Conservation (phyloP, 2,329 filamentous ascomycete species). For the Dactylellina parvicollis region DNA sequence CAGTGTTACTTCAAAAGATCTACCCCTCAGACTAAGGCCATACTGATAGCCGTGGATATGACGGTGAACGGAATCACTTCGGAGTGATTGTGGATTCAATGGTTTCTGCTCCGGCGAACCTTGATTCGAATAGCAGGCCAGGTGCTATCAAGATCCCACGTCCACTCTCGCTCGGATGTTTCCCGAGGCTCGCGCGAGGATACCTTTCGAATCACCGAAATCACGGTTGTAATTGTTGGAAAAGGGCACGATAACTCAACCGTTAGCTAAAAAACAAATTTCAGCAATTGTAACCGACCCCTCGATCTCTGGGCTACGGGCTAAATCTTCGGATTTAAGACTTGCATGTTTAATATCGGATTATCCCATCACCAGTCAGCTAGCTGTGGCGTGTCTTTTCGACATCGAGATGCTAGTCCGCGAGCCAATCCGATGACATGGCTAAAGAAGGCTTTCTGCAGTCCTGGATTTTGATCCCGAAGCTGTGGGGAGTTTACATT, state of each 20-base stretch:
- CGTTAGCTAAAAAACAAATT: too few species aligned
- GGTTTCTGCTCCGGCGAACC: constrained; percentile 24
- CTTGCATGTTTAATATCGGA: constrained; percentile 6
- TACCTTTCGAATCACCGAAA: constrained; percentile 10
- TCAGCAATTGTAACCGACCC: constrained; percentile 22
- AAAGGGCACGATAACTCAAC: too few species aligned
- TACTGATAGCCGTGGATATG: neutral
- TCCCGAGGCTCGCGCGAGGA: constrained; percentile 31
- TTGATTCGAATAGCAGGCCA: constrained; percentile 1
- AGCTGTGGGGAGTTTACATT: constrained; percentile 18
- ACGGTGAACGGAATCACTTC: constrained; percentile 42
- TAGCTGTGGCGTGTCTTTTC: constrained; percentile 45
- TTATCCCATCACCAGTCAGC: constrained; percentile 2
- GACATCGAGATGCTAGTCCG: constrained; percentile 10
- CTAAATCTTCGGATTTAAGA: constrained; percentile 37
- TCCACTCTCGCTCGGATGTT: constrained; percentile 31
- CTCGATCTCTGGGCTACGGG: neutral
- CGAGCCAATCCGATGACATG: constrained; percentile 7
- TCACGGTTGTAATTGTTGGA: too few species aligned
- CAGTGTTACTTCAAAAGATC: constrained; percentile 7
- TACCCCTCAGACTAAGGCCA: constrained; percentile 6
- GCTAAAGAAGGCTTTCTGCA: constrained; percentile 19
- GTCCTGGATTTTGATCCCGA: constrained; percentile 44
- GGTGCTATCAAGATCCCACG: neutral
- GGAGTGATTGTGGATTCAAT: constrained; percentile 50